Percentiles rank a stretch among this genome's conserved stretches.
Evolutionary conservation across 225 moss, liverwort and hornwort genomes (phyloP).

Genomic region (Asterella californica): DNA sequence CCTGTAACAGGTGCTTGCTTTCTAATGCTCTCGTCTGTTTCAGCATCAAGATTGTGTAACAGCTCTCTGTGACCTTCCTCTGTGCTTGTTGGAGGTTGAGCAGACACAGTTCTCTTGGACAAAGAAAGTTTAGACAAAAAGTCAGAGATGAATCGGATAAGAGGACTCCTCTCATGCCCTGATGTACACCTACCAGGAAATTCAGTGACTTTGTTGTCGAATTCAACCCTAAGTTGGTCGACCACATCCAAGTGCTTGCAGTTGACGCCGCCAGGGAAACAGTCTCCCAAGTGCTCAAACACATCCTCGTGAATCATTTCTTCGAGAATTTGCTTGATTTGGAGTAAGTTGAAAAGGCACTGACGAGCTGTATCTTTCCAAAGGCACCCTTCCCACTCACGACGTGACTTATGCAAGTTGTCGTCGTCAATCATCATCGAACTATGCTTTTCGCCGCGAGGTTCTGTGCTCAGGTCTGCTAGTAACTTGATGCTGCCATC

Average conservation of each 20-base stretch:
- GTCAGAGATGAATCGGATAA: constrained; percentile 1
- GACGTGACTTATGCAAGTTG: not conserved
- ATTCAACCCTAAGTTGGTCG: not conserved
- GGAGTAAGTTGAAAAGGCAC: constrained; percentile 10
- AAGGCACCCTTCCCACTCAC: not conserved
- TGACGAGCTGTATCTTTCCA: not conserved
- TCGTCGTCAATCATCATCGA: too few species aligned
- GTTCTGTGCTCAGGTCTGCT: not conserved
- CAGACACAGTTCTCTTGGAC: too few species aligned
- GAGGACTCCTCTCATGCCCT: not conserved
- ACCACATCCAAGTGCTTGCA: constrained; percentile 1
- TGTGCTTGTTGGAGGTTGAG: not conserved
- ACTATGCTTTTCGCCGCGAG: too few species aligned
- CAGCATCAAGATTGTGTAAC: too few species aligned
- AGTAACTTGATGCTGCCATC: constrained; percentile 4
- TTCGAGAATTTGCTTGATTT: constrained; percentile 12
- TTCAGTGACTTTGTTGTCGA: not conserved
- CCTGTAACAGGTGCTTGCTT: not conserved
- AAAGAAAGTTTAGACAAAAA: not conserved
- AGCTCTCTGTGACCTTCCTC: not conserved
- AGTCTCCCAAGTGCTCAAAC: not conserved
- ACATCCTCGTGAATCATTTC: constrained; percentile 2
- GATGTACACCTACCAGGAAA: too few species aligned
- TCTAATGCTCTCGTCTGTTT: not conserved
- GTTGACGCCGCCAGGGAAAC: not conserved